Percentiles rank a stretch among this genome's conserved stretches.
Evolutionary conservation across 2,329 filamentous ascomycete genomes (phyloP).

Genomic region (Paraphoma sp.): DNA sequence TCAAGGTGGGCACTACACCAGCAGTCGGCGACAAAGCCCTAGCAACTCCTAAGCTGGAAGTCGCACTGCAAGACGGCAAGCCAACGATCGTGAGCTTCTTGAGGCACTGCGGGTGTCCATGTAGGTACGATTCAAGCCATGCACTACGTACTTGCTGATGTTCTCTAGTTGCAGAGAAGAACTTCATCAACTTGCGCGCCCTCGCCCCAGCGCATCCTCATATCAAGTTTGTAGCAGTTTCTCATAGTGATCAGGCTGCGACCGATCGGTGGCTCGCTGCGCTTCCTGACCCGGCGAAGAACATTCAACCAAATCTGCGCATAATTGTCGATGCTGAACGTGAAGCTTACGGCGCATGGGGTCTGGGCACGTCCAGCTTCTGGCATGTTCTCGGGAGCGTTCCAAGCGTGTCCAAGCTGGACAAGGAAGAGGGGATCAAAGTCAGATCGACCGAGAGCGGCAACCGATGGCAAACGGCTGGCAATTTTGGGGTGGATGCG

Average conservation of each 20-base stretch:
- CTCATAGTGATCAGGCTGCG: slow-evolving; percentile 39
- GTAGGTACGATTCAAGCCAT: slow-evolving; percentile 52
- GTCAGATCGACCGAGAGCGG: slow-evolving; percentile 71
- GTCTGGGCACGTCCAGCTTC: slow-evolving; percentile 65
- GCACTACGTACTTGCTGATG: too few relatives aligned
- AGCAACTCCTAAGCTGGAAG: slow-evolving; percentile 56
- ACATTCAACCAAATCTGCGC: slow-evolving; percentile 60
- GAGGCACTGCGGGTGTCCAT: slow-evolving; percentile 76
- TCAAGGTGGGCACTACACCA: slow-evolving; percentile 52
- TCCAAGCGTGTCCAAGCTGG: slow-evolving; percentile 64
- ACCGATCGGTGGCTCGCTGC: slow-evolving; percentile 44
- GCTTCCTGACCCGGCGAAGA: slow-evolving; percentile 26
- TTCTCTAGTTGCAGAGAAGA: slow-evolving; percentile 69
- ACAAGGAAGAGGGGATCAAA: slow-evolving; percentile 69
- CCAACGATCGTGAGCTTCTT: slow-evolving; percentile 71
- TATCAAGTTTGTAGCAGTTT: slow-evolving; percentile 43
- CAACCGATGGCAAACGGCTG: slow-evolving; percentile 71
- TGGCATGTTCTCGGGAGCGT: slow-evolving; percentile 69
- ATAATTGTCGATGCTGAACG: slow-evolving; percentile 68
- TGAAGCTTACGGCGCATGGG: slow-evolving; percentile 69
- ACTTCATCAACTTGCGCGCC: slow-evolving; percentile 51
- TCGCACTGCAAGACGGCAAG: slow-evolving; percentile 59
- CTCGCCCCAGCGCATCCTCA: slow-evolving; percentile 31
- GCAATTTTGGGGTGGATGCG: slow-evolving; percentile 67
- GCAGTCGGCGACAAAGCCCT: slow-evolving; percentile 64